Evolutionary conservation across 441 rosid species (phyloP).

Genomic region (Theobroma grandiflorum): DNA sequence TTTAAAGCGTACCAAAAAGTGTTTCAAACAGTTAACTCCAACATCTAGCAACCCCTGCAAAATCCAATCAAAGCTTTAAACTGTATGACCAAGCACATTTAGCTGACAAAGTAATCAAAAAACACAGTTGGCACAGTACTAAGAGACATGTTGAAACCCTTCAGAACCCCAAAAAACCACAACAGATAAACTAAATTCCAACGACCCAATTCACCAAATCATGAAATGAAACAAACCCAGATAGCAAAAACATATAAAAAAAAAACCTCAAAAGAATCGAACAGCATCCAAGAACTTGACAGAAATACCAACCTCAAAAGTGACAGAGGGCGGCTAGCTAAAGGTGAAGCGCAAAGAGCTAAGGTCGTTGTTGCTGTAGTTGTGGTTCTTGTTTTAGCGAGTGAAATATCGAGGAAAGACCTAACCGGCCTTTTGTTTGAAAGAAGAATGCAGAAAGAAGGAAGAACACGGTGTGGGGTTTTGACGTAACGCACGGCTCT

Average conservation of each 20-base stretch:
- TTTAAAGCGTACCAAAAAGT: not conserved
- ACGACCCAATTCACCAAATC: conserved; percentile 30
- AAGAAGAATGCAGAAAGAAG: not conserved
- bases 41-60: not conserved
- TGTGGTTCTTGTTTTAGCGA: not conserved
- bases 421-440: conserved; percentile 17
- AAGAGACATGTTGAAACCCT: conserved; percentile 26
- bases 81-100: conserved; percentile 4
- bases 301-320: conserved; percentile 13
- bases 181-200: conserved; percentile 21
- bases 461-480: not conserved
- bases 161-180: not conserved
- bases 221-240: conserved; percentile 31
- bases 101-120: not conserved
- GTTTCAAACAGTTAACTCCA: not conserved
- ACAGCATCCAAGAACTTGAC: not conserved
- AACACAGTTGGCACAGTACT: not conserved
- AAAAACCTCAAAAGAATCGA: conserved; percentile 21
- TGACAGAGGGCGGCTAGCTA: conserved; percentile 5
- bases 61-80: conserved; percentile 22
- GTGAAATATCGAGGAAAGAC: conserved; percentile 16
- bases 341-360: not conserved
- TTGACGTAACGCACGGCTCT: conserved; percentile 29
- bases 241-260: conserved; percentile 14
- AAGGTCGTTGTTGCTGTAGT: not conserved